A percentile compares a stretch with the other conserved stretches of the same genome.
These are phyloP conservation scores for Leucogyrophana mollusca DNA, from an alignment of 768 basidiomycete species.

Conservation along the genomic window DNA sequence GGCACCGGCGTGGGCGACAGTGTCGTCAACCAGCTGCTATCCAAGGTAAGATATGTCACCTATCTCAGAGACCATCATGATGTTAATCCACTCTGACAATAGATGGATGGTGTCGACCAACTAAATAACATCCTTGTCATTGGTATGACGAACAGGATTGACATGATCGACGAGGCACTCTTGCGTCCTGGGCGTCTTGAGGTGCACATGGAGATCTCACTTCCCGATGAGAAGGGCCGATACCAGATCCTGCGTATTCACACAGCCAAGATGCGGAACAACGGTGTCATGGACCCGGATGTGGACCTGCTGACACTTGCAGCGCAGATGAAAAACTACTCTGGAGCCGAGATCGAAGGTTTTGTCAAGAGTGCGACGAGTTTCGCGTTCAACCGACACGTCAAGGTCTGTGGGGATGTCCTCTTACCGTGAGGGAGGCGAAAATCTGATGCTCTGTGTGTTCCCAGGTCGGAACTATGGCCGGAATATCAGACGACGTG, in stretches of 20 bases:
- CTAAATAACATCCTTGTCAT: constrained; percentile 99
- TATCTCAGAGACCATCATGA: not conserved
- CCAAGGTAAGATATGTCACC: constrained; percentile 64
- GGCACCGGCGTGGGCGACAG: constrained; percentile 99
- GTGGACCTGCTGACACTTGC: constrained; percentile 86
- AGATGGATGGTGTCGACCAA: constrained; percentile 99
- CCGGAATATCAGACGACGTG: constrained; percentile 94
- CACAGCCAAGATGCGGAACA: constrained; percentile 89
- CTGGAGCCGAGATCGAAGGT: constrained; percentile 94
- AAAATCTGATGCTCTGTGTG: not conserved
- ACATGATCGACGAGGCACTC: constrained; percentile 99
- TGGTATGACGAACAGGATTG: constrained; percentile 97
- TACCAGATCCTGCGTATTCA: constrained; percentile 94
- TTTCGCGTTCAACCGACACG: constrained; percentile 97
- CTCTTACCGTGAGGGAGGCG: not conserved
- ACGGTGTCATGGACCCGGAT: constrained; percentile 84
- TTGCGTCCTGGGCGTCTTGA: constrained; percentile 97
- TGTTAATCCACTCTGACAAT: constrained; percentile 9
- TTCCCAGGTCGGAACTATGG: constrained; percentile 97
- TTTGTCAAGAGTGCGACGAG: constrained; percentile 97
- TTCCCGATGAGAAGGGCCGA: constrained; percentile 92
- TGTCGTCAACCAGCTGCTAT: constrained; percentile 96
- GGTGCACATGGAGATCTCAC: constrained; percentile 98
- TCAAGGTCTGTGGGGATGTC: constrained; percentile 56
- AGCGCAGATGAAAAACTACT: constrained; percentile 89